Conservation (phyloP, 2,329 filamentous ascomycete genomes). For the Trichoderma brevicompactum region DNA sequence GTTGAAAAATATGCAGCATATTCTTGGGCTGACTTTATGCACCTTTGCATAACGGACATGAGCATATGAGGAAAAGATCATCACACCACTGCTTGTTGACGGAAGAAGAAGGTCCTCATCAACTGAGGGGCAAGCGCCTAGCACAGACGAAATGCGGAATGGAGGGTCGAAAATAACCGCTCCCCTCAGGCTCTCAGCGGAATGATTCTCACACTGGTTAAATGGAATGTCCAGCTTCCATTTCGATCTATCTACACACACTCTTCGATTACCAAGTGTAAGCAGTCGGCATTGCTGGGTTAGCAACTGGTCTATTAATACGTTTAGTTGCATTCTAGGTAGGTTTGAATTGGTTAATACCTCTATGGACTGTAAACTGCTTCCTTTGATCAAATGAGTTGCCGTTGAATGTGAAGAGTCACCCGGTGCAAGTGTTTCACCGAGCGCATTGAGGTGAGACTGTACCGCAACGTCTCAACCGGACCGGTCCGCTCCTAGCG, state of each 20-base stretch:
- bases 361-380: too few species aligned
- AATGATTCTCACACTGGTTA: not conserved
- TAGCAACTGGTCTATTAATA: too few species aligned
- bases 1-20: not conserved
- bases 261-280: too few species aligned
- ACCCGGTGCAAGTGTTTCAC: too few species aligned
- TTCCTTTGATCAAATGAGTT: too few species aligned
- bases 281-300: too few species aligned
- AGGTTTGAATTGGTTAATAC: too few species aligned
- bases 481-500: slow-evolving; percentile 8
- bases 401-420: too few species aligned
- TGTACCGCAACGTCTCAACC: not conserved
- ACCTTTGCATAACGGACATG: not conserved
- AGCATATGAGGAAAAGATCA: not conserved
- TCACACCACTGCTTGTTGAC: not conserved
- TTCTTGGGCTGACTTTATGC: not conserved
- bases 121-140: not conserved
- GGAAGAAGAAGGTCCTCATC: not conserved
- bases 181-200: not conserved
- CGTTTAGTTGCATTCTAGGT: too few species aligned
- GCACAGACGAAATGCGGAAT: not conserved
- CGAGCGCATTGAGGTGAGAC: not conserved
- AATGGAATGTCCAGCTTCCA: not conserved
- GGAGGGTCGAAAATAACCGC: not conserved
- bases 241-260: too few species aligned